These are phyloP conservation scores for Cairneyella variabilis DNA, from an alignment of 495 filamentous ascomycete species.

Conservation along the genomic window DNA sequence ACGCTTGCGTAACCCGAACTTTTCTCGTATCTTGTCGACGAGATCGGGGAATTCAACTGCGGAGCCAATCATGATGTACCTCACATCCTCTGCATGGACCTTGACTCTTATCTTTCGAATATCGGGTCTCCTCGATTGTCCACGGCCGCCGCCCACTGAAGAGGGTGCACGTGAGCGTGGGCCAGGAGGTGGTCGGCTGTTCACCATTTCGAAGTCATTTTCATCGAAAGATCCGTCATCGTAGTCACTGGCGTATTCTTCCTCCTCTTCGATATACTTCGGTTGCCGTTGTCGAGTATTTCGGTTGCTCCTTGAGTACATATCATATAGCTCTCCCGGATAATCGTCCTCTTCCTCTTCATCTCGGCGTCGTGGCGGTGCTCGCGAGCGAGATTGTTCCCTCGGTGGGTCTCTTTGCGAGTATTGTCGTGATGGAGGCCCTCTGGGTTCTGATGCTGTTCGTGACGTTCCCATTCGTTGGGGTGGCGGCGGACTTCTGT, in stretches of 20 bases:
- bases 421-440: slow-evolving; percentile 20
- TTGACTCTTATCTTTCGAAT: slow-evolving; percentile 75
- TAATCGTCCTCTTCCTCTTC: slow-evolving; percentile 58
- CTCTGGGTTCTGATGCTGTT: slow-evolving; percentile 34
- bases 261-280: slow-evolving; percentile 69
- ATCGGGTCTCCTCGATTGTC: slow-evolving; percentile 42
- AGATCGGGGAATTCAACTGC: slow-evolving; percentile 73
- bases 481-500: slow-evolving; percentile 24
- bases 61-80: slow-evolving; percentile 83
- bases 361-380: slow-evolving; percentile 18
- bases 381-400: slow-evolving; percentile 5
- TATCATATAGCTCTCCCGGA: slow-evolving; percentile 65
- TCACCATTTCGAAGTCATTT: slow-evolving; percentile 81
- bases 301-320: slow-evolving; percentile 43
- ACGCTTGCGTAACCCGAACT: slow-evolving; percentile 67
- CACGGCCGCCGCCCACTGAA: slow-evolving; percentile 35
- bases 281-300: slow-evolving; percentile 37
- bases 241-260: slow-evolving; percentile 66
- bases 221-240: slow-evolving; percentile 67
- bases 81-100: slow-evolving; percentile 86
- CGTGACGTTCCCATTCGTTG: slow-evolving; percentile 27
- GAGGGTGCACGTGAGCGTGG: slow-evolving; percentile 34
- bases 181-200: slow-evolving; percentile 29
- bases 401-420: slow-evolving; percentile 26
- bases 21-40: slow-evolving; percentile 70